Evolutionary conservation across 306 rosid genomes (phyloP).

Genomic region (Coriaria nepalensis): DNA sequence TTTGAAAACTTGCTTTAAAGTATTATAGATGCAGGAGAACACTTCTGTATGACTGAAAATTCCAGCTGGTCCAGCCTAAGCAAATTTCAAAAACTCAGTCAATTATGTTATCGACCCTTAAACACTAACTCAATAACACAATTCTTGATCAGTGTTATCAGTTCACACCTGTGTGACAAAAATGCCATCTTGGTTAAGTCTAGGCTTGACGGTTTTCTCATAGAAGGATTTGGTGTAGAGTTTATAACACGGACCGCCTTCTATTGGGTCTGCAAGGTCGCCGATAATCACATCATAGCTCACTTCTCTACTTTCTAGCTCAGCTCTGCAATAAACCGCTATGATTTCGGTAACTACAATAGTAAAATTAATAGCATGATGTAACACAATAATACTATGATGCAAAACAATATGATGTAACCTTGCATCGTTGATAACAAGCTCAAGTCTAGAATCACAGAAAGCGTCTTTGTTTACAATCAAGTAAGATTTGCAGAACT

Average conservation of each 20-base stretch:
- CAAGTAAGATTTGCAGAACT: slow-evolving; percentile 81
- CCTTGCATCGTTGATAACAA: slow-evolving; percentile 90
- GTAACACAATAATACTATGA: no score
- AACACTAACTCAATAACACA: neutral
- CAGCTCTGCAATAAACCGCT: slow-evolving; percentile 43
- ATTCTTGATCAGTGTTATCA: no score
- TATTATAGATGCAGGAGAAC: slow-evolving; percentile 86
- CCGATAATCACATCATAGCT: slow-evolving; percentile 75
- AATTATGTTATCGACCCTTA: neutral
- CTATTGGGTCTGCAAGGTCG: slow-evolving; percentile 91
- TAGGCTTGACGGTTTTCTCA: slow-evolving; percentile 65
- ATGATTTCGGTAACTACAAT: slow-evolving; percentile 1
- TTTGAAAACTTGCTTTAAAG: slow-evolving; percentile 80
- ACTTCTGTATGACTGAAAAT: slow-evolving; percentile 92
- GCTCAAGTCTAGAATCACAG: slow-evolving; percentile 59
- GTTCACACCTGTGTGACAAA: slow-evolving; percentile 76
- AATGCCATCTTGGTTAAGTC: slow-evolving; percentile 67
- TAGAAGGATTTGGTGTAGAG: slow-evolving; percentile 92
- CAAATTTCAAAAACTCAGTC: neutral
- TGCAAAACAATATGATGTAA: slow-evolving; percentile 1
- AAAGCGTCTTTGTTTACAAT: slow-evolving; percentile 80
- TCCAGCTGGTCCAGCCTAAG: slow-evolving; percentile 97
- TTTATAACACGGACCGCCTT: slow-evolving; percentile 95
- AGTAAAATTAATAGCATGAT: neutral
- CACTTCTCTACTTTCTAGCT: slow-evolving; percentile 49